Base-by-base conservation (phyloP, 78 protist genomes). In the Isochrysis galbana region DNA sequence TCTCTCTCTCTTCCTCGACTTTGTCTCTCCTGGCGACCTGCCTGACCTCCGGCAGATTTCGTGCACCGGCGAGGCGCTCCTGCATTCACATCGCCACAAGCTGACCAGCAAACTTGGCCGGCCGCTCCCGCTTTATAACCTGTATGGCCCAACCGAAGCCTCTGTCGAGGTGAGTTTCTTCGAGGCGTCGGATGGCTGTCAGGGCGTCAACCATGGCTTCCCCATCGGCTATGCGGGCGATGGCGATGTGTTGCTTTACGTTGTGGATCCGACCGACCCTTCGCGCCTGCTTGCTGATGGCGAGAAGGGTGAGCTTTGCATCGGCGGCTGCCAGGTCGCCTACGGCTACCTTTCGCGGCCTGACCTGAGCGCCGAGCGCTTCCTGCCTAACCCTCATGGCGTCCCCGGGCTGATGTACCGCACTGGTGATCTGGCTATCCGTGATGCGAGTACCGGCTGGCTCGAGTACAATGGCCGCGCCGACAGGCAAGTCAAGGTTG, bases 401-500 rank as follows among this genome's bases (percentile, higher is more conserved):
- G 77, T 17, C 32, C 77, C 77, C 36, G 77, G 77, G 5, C 77
- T 67, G 32, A 19, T 67, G 36, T 67, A 67, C 77, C 77, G 77
- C 36, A 67, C 77, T 14, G 77, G 77, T 36, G 77, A 67, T 36
- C 77, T 67, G 36, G 77, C 41, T 36, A 29, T 0, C 36, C 36
- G 22, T 36, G 77, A 67, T 7, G 77, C 36, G 32, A n/a, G n/a
- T n/a, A 14, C 29, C 61, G 61, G 61, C 7, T 14, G 61, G 61
- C 61, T 51, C 29, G 29, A 51, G 61, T 51, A 51, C 61, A 19
- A 19, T 14, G 61, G 61, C 61, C 61, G 61, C 61, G 61, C 61
- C 61, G 61, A 51, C 61, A 7, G 61, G 61, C 61, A 51, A 86
- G 87, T 91, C 23, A 90, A 55, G 94, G 3, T 92, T 0, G 25